phyloP scores from a whole-genome alignment of 169 alveolate genomes.

The Amoebophrya sp. region DNA sequence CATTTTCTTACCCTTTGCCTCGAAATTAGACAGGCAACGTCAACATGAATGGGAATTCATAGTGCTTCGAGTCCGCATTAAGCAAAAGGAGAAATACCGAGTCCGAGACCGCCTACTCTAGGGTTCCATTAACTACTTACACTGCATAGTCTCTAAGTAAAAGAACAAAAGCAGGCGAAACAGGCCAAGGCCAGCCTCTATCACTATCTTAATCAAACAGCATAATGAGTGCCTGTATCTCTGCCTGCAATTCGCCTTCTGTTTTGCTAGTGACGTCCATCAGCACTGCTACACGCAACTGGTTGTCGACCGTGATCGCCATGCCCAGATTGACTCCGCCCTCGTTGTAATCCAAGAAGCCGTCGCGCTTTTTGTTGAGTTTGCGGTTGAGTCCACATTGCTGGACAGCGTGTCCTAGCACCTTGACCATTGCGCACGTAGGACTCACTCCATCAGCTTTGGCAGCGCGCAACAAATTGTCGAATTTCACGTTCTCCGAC shows the following conservation, averaged over 20 bases:
- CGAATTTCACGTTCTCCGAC: neutral
- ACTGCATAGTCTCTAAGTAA: too few relatives aligned
- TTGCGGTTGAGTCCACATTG: neutral
- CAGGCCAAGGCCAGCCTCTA: too few relatives aligned
- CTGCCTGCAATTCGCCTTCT: neutral
- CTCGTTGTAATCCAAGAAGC: neutral
- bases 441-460: neutral
- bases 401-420: neutral
- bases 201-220: too few relatives aligned
- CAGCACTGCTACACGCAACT: neutral
- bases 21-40: too few relatives aligned
- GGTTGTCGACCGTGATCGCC: slow-evolving; percentile 19
- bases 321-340: neutral
- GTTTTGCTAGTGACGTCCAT: neutral
- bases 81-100: too few relatives aligned
- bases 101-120: too few relatives aligned
- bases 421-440: neutral
- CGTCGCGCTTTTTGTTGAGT: neutral
- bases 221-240: neutral
- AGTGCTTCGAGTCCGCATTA: too few relatives aligned
- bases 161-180: too few relatives aligned
- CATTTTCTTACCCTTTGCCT: neutral
- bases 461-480: neutral
- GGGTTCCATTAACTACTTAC: too few relatives aligned
- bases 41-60: too few relatives aligned